Evolutionary conservation across 2,329 filamentous ascomycete genomes (phyloP).

Genomic region (Fusarium fracticaudum): DNA sequence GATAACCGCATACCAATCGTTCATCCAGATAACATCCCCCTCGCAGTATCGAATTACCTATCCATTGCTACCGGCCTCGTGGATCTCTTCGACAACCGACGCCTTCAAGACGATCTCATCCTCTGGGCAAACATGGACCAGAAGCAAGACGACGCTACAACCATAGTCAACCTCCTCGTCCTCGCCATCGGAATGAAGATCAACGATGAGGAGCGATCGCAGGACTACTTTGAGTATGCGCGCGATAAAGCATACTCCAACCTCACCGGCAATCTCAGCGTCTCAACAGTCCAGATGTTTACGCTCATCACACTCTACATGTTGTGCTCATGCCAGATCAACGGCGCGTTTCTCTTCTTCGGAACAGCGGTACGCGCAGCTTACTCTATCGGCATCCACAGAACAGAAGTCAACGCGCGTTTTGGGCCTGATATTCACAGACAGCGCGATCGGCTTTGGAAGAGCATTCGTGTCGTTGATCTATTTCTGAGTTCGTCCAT

Average conservation of each 20-base stretch:
- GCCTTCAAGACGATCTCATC: conserved; percentile 52
- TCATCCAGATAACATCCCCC: conserved; percentile 37
- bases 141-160: conserved; percentile 50
- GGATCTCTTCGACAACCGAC: conserved; percentile 57
- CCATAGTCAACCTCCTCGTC: conserved; percentile 59
- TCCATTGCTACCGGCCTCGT: conserved; percentile 57
- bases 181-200: conserved; percentile 60
- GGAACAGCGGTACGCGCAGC: conserved; percentile 63
- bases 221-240: conserved; percentile 61
- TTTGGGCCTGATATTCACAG: conserved; percentile 56
- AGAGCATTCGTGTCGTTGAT: conserved; percentile 62
- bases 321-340: conserved; percentile 65
- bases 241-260: conserved; percentile 56
- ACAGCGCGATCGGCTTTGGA: conserved; percentile 62
- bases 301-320: conserved; percentile 63
- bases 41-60: conserved; percentile 50
- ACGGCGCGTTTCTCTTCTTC: conserved; percentile 64
- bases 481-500: conserved; percentile 63
- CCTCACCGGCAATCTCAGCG: conserved; percentile 58
- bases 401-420: conserved; percentile 63
- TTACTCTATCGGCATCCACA: conserved; percentile 63
- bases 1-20: conserved; percentile 43
- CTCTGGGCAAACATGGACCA: conserved; percentile 52
- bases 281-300: conserved; percentile 61
- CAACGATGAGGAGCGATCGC: conserved; percentile 53